Base-by-base conservation (phyloP, 352 stramenopile species). In the Globisporangium megalacanthum region DNA sequence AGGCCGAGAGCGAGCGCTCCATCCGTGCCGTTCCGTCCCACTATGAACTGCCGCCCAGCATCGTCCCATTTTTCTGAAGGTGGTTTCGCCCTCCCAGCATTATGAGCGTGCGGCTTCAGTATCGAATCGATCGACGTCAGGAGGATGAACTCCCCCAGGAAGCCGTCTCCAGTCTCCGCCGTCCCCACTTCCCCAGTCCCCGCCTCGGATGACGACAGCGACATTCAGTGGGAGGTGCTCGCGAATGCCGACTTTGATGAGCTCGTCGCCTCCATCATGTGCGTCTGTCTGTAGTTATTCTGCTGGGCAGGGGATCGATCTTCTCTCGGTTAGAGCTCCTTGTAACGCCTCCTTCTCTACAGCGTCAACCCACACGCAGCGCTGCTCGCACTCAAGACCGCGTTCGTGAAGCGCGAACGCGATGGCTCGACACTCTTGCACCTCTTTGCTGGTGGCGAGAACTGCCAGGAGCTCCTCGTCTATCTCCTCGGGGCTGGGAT, bases 401-500 rank as follows among this genome's bases (percentile, higher is more conserved):
- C 47, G 29, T 42, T 55, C 20, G 56, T 62, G 25, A 29, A 46
- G 33, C 60, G 60, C 37, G 60, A 62, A 35, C 49, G 54, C 20
- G 60, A 66, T 14, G 54, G 60, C 31, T 62, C 54, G 35, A 66
- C 60, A 41, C 55, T 66, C 17, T 33, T 66, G 37, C 60, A 66
- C 25, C 47, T 66, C 25, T 61, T 66, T 41, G 54, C 60, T 0
- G 60, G 60, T 15, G 48, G 60, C 22, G 56, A 61, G 35, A 62
- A 52, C 60, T 66, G 60, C 52, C 37, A 66, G 25, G 60, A 66
- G 25, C 64, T 88, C n/a, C 68, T 82, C 11, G 59, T 63, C 42
- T 65, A 72, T n/a, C 62, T 88, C 19, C 56, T 86, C 53, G 52
- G 58, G 10, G 66, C 64, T 0, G 75, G 75, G 0, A 64, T 88